phyloP scores from a whole-genome alignment of 2,329 filamentous ascomycete species.

The Nothophaeocryptopus gaeumannii region DNA sequence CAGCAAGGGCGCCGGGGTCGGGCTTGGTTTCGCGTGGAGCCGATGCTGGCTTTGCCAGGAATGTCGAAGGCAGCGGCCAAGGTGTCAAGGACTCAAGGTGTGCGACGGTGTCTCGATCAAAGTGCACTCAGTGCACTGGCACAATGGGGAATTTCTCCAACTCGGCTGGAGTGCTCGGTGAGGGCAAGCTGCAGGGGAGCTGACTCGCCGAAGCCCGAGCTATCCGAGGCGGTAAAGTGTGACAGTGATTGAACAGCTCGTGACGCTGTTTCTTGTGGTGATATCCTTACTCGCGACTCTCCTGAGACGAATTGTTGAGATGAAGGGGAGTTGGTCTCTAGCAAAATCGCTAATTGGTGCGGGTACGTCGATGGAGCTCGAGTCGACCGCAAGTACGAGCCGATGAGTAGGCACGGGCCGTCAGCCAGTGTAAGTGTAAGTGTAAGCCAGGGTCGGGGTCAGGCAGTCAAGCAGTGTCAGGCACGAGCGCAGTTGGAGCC shows the following conservation, averaged over 20 bases:
- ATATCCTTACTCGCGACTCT: conserved; percentile 3
- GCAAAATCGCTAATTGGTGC: neutral
- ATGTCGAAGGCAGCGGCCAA: neutral
- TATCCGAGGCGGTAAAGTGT: neutral
- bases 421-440: no score
- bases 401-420: neutral
- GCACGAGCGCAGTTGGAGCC: neutral
- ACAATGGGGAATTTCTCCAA: neutral
- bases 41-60: conserved; percentile 1
- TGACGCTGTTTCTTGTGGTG: neutral
- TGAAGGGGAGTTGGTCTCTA: neutral
- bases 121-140: neutral
- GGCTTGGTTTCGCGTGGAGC: neutral
- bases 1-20: conserved; percentile 1
- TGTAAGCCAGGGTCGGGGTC: no score
- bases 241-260: no score
- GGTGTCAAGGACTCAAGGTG: no score
- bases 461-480: neutral
- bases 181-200: neutral
- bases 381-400: neutral
- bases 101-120: neutral
- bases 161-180: neutral
- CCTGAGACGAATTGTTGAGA: conserved; percentile 1
- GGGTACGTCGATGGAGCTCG: neutral
- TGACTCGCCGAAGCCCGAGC: neutral